Conservation (phyloP, 139 green algal genomes). For the Micractinium sp. region DNA sequence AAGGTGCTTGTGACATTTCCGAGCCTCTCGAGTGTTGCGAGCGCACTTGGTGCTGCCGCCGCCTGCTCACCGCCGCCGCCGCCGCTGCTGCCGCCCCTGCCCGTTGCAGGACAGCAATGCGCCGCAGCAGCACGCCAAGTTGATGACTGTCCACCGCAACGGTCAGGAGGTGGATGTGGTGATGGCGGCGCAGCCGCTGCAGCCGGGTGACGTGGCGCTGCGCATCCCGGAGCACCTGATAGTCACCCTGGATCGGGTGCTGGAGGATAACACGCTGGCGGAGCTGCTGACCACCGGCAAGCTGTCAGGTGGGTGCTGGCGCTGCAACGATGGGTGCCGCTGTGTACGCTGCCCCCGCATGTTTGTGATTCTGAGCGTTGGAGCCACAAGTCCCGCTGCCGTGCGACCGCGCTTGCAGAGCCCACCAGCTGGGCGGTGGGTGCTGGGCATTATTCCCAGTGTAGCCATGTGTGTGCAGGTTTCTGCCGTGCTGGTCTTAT, state of each 20-base stretch:
- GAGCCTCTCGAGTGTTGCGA: background rate
- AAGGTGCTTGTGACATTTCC: background rate
- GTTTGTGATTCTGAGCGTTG: too few species aligned
- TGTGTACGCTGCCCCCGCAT: too few species aligned
- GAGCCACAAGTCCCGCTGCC: too few species aligned
- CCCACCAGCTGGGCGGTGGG: too few species aligned
- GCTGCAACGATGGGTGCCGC: too few species aligned
- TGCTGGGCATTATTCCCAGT: too few species aligned
- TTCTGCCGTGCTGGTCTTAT: background rate
- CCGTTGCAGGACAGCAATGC: conserved; percentile 44
- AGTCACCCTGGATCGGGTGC: conserved; percentile 80
- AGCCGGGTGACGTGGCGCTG: conserved; percentile 77
- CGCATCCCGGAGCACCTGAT: conserved; percentile 82
- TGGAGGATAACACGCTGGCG: conserved; percentile 51
- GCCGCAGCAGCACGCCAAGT: conserved; percentile 29
- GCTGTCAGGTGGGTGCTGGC: conserved; percentile 53
- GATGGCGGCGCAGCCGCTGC: conserved; percentile 48
- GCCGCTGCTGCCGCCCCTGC: background rate
- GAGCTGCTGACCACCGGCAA: conserved; percentile 95
- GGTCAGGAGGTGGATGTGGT: conserved; percentile 53
- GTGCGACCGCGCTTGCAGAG: too few species aligned
- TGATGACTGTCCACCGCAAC: conserved; percentile 23
- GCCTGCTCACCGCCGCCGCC: background rate
- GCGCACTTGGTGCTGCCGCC: background rate
- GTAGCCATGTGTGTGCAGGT: conserved; percentile 18